A percentile compares a stretch with the other conserved stretches of the same genome.
phyloP scores from a whole-genome alignment of 1,284 basidiomycete genomes.

The Rhodotorula sp. region DNA sequence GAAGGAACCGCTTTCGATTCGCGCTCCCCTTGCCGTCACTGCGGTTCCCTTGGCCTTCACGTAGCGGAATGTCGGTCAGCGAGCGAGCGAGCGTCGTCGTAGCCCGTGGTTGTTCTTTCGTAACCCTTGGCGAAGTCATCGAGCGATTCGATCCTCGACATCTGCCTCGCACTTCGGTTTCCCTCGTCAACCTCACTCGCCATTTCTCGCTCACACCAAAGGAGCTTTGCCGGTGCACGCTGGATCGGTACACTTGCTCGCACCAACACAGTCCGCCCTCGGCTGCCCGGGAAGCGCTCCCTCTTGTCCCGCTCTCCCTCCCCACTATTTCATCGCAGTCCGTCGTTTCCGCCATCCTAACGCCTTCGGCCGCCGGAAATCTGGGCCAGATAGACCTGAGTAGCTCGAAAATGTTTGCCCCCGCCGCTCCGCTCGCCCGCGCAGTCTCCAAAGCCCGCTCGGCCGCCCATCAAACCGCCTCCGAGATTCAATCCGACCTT shows the following conservation, averaged over 20 bases:
- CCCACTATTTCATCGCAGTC: too few relatives aligned
- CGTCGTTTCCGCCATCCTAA: too few relatives aligned
- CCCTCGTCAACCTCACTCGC: not conserved
- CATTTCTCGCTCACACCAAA: not conserved
- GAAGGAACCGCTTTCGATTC: not conserved
- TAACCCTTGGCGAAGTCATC: not conserved
- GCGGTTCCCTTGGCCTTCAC: too few relatives aligned
- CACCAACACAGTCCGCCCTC: too few relatives aligned
- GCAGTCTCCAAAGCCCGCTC: conserved; percentile 10
- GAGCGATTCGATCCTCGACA: not conserved
- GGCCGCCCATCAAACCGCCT: not conserved
- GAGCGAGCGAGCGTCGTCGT: not conserved
- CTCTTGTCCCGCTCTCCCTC: too few relatives aligned
- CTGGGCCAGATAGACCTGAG: too few relatives aligned
- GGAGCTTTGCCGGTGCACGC: too few relatives aligned
- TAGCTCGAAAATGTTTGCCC: conserved; percentile 6
- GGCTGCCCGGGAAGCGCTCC: too few relatives aligned
- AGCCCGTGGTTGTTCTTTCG: too few relatives aligned
- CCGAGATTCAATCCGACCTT: conserved; percentile 1
- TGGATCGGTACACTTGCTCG: too few relatives aligned
- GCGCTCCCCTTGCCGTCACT: too few relatives aligned
- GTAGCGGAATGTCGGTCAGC: not conserved
- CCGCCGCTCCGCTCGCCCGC: conserved; percentile 3
- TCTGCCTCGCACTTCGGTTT: not conserved
- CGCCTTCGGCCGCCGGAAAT: not conserved